Conservation (phyloP, 2,329 filamentous ascomycete genomes). For the Colletotrichum trifolii region DNA sequence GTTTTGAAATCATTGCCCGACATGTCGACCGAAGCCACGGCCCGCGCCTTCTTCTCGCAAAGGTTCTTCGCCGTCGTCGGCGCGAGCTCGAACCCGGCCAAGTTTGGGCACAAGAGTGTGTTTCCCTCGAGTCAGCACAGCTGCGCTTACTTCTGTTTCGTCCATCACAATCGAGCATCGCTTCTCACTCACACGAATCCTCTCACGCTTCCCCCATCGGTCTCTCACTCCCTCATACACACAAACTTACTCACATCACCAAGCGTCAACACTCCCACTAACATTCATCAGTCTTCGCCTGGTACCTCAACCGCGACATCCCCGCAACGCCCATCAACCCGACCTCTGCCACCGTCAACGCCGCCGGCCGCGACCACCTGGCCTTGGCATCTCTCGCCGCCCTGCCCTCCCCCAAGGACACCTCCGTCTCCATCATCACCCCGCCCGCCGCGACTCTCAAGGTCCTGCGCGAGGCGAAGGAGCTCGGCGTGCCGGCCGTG, state of each 20-base stretch:
- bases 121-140: conserved; percentile 15
- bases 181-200: no score
- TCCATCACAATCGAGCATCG: no score
- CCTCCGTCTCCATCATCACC: conserved; percentile 87
- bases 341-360: conserved; percentile 69
- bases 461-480: conserved; percentile 81
- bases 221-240: conserved; percentile 1
- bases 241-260: not conserved
- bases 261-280: conserved; percentile 18
- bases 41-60: conserved; percentile 83
- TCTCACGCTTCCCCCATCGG: not conserved
- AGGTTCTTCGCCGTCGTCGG: conserved; percentile 89
- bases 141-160: no score
- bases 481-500: conserved; percentile 77
- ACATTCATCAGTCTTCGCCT: conserved; percentile 76
- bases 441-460: conserved; percentile 81
- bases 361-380: conserved; percentile 61
- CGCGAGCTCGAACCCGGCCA: conserved; percentile 84
- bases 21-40: conserved; percentile 76
- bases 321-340: conserved; percentile 89
- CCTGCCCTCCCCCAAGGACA: conserved; percentile 74
- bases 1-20: conserved; percentile 38
- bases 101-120: conserved; percentile 89
- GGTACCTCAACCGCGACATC: conserved; percentile 84
- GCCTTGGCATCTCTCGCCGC: conserved; percentile 74